Evolutionary conservation across 2,329 filamentous ascomycete species (phyloP), one percentile per base, ranked within the genome.

Genomic region (Westerdykella aurantiaca): DNA sequence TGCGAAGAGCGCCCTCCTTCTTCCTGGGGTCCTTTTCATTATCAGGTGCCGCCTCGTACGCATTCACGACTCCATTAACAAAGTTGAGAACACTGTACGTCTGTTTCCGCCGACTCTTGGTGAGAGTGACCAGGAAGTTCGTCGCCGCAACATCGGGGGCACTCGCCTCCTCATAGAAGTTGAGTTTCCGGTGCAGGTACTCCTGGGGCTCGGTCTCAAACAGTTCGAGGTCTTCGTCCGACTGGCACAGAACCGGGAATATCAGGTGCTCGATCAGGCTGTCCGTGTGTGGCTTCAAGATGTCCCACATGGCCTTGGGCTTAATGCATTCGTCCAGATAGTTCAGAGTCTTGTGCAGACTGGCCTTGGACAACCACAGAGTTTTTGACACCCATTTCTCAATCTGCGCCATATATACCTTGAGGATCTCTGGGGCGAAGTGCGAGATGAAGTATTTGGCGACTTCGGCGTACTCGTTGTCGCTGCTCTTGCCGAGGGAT

Each of bases 281-380:
- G 53, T 89, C 89, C 69, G 96, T 82, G 69, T 98, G 90, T 34
- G 89, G 86, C 72, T 94, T 94, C 55, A 98, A 79, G 59, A 95
- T 83, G 51, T 83, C 81, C 93, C 93, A 98, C 82, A 95, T 98
- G 49, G 88, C 82, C 75, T 96, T 97, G 38, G 93, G 93, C 64
- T 93, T 90, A 58, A 97, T 88, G 64, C 91, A 96, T 71, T 98
- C 93, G 68, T 98, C 93, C 62, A 98, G 76, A 72, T 94, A 98
- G 55, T 93, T 85, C 48, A 98, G 79, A 0, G 88, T 97, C 70
- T 95, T 95, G 7, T 89, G 95, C 49, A 97, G 75, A 56, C 90
- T 93, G 33, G 90, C 87, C 66, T 91, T 88, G 77, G 90, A 97
- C 51, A 98, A 77, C 93, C 93, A 98, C 41, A 86, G 78, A 41